These are phyloP conservation scores for Euphrasia arctica DNA, from an alignment of 305 asterid genomes.

Conservation along the genomic window DNA sequence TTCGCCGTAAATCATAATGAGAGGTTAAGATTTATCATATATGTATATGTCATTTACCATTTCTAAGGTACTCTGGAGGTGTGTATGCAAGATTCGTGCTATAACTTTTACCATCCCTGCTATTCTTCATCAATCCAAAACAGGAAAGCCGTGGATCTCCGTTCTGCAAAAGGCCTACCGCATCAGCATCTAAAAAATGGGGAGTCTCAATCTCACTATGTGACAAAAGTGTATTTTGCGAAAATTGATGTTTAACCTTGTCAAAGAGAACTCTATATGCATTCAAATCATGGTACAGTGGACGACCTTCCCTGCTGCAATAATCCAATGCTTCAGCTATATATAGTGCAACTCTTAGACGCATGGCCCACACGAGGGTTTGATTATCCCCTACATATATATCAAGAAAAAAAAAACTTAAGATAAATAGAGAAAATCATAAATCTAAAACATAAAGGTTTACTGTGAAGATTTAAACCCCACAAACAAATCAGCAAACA, in stretches of 20 bases:
- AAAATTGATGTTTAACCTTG: slow-evolving; percentile 53
- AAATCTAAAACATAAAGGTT: slow-evolving; percentile 7
- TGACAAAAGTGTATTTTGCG: slow-evolving; percentile 24
- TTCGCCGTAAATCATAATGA: no score
- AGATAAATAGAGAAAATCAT: slow-evolving; percentile 19
- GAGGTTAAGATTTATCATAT: no score
- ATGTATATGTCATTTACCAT: slow-evolving; percentile 43
- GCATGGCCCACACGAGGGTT: slow-evolving; percentile 99
- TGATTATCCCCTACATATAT: slow-evolving; percentile 83
- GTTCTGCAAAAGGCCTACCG: slow-evolving; percentile 50
- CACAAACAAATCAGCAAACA: slow-evolving; percentile 6
- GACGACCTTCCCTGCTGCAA: slow-evolving; percentile 93
- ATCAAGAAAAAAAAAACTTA: background rate
- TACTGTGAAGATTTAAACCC: slow-evolving; percentile 4
- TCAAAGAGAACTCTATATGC: slow-evolving; percentile 97
- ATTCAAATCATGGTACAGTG: slow-evolving; percentile 93
- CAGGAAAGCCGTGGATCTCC: slow-evolving; percentile 98
- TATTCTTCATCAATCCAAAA: slow-evolving; percentile 95
- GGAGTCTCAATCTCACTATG: slow-evolving; percentile 3
- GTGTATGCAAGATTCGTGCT: slow-evolving; percentile 99
- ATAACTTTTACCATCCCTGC: slow-evolving; percentile 98
- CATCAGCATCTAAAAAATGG: slow-evolving; percentile 9
- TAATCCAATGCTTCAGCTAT: slow-evolving; percentile 95
- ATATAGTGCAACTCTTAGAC: slow-evolving; percentile 86
- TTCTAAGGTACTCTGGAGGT: slow-evolving; percentile 93